Evolutionary conservation across 352 stramenopile species (phyloP).

Genomic region (Phytophthora lateralis): DNA sequence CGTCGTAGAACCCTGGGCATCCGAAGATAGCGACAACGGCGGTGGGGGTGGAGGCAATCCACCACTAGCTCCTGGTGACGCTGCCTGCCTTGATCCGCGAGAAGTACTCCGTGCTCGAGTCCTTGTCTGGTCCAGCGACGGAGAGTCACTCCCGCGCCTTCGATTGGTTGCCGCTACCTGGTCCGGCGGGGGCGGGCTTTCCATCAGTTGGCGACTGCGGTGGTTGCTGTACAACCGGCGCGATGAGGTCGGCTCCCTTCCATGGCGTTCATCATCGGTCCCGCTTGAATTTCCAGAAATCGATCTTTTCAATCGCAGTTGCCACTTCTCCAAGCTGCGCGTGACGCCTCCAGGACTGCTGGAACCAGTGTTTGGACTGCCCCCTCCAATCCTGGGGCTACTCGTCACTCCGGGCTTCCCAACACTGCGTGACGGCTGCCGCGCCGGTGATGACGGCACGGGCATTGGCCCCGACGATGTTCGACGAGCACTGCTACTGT

Average conservation of each 20-base stretch:
- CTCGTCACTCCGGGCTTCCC: slow-evolving; percentile 15
- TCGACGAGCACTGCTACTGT: slow-evolving; percentile 23
- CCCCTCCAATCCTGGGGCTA: slow-evolving; percentile 10
- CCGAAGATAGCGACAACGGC: slow-evolving; percentile 27
- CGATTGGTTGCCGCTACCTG: slow-evolving; percentile 29
- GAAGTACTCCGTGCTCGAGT: slow-evolving; percentile 29
- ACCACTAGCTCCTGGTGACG: slow-evolving; percentile 23
- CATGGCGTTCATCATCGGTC: slow-evolving; percentile 34
- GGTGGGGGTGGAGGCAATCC: slow-evolving; percentile 20
- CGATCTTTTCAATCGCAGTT: slow-evolving; percentile 29
- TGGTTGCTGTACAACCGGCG: slow-evolving; percentile 35
- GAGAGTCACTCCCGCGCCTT: slow-evolving; percentile 25
- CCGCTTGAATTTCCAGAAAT: slow-evolving; percentile 35
- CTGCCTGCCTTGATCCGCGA: slow-evolving; percentile 22
- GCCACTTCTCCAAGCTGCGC: slow-evolving; percentile 37
- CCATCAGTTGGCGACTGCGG: slow-evolving; percentile 42
- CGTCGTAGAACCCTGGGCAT: slow-evolving; percentile 21
- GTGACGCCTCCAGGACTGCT: slow-evolving; percentile 19
- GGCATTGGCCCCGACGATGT: slow-evolving; percentile 15
- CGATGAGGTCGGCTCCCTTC: slow-evolving; percentile 22
- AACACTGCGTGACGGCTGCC: slow-evolving; percentile 19
- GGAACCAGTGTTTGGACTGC: slow-evolving; percentile 15
- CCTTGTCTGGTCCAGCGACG: slow-evolving; percentile 14
- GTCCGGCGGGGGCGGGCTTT: slow-evolving; percentile 40
- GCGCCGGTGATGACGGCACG: slow-evolving; percentile 29